phyloP scores from a whole-genome alignment of 257 asterid species.

The Solanum peruvianum region DNA sequence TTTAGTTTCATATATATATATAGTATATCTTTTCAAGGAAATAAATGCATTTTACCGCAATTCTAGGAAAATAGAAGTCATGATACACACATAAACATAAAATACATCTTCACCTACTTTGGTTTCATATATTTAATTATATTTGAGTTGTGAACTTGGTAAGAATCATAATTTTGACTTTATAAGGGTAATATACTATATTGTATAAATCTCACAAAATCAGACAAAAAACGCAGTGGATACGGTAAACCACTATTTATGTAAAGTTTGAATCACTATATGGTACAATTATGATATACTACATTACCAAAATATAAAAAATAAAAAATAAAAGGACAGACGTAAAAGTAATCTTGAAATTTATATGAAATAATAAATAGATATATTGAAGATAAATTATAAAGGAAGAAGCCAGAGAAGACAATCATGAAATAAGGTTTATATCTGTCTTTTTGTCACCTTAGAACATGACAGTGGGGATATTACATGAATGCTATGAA shows the following conservation, averaged over 20 bases:
- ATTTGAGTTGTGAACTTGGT: background rate
- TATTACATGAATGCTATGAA: background rate
- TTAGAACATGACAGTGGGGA: constrained; percentile 1
- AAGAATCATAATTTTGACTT: background rate
- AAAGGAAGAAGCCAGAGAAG: background rate
- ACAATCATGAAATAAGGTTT: constrained; percentile 6
- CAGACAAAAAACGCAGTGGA: background rate
- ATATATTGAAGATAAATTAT: background rate
- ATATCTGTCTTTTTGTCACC: constrained; percentile 12
- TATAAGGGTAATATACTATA: background rate
- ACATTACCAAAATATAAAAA: background rate
- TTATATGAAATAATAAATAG: background rate
- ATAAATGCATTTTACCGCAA: too few species aligned
- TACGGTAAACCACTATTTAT: background rate
- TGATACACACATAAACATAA: background rate
- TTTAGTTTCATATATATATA: too few species aligned
- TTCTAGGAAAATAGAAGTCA: background rate
- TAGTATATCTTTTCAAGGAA: too few species aligned
- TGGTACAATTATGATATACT: background rate
- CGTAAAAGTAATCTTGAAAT: background rate
- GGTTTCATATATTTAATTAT: background rate
- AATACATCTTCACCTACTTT: background rate
- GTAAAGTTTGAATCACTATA: background rate
- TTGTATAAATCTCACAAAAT: background rate
- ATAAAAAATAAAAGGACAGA: too few species aligned